Percentiles rank a stretch among this genome's conserved stretches.
Evolutionary conservation across 73 alveolate species (phyloP).

Genomic region (Breviolum minutum): DNA sequence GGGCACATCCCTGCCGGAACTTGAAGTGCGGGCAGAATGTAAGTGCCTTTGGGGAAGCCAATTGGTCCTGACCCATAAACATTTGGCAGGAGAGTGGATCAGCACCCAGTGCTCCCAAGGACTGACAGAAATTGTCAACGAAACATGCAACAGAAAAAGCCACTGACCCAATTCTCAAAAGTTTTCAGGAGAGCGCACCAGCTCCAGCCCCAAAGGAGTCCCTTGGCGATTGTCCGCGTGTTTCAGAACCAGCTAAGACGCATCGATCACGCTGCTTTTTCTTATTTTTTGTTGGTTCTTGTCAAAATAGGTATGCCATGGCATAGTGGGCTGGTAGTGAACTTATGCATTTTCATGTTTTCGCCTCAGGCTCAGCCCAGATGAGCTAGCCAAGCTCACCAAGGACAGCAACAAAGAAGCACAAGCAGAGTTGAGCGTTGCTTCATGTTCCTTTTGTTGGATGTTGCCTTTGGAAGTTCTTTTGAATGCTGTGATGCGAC

Average conservation of each 20-base stretch:
- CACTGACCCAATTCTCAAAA: neutral
- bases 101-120: conserved; percentile 75
- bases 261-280: no score
- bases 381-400: conserved; percentile 77
- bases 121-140: neutral
- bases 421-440: neutral
- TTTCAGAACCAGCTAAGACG: no score
- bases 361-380: conserved; percentile 43
- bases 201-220: conserved; percentile 52
- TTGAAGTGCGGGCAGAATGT: no score
- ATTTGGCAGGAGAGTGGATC: conserved; percentile 41
- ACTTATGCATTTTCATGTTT: no score
- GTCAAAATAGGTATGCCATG: neutral
- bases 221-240: neutral
- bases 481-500: no score
- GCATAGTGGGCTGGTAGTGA: no score
- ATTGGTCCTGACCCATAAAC: no score
- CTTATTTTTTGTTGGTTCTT: neutral
- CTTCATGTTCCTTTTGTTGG: no score
- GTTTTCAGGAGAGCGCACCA: conserved; percentile 34
- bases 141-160: neutral
- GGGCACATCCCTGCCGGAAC: no score
- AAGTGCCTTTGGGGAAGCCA: no score
- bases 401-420: conserved; percentile 20
- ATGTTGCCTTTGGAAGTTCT: no score